phyloP scores from a whole-genome alignment of 2,329 filamentous ascomycete genomes.

The Neophaeococcomyces mojaviensis region DNA sequence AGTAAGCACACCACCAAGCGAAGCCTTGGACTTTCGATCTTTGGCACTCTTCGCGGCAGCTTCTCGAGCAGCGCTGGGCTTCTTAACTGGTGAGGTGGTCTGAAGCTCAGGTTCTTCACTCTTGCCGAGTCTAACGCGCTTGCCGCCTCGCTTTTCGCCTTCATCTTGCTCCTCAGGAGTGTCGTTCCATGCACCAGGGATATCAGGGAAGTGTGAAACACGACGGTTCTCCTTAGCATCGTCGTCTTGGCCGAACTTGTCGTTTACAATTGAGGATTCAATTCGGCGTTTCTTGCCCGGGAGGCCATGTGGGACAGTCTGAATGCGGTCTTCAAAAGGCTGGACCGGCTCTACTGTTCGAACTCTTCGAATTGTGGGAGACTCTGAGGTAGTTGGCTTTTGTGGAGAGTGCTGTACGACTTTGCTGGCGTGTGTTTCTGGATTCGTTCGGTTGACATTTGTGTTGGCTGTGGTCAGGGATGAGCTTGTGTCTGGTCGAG shows the following conservation, averaged over 20 bases:
- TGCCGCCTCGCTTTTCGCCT: constrained; percentile 19
- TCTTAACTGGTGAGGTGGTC: constrained; percentile 11
- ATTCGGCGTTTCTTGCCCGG: constrained; percentile 29
- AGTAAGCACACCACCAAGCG: constrained; percentile 29
- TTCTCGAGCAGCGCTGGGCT: constrained; percentile 19
- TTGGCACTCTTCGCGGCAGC: constrained; percentile 19
- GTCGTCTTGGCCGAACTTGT: constrained; percentile 15
- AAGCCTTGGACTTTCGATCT: constrained; percentile 19
- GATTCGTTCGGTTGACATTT: constrained; percentile 15
- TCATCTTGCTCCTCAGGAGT: constrained; percentile 15
- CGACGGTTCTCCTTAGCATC: constrained; percentile 20
- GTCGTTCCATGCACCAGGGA: constrained; percentile 22
- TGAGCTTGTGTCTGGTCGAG: constrained; percentile 12
- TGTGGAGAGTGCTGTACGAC: constrained; percentile 16
- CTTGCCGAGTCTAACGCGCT: constrained; percentile 9
- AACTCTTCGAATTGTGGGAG: constrained; percentile 35
- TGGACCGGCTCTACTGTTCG: constrained; percentile 27
- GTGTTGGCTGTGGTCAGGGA: constrained; percentile 18
- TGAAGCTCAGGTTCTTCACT: constrained; percentile 5
- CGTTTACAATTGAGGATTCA: constrained; percentile 17
- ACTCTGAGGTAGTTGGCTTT: constrained; percentile 30
- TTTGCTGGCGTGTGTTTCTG: constrained; percentile 12
- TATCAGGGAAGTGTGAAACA: constrained; percentile 14
- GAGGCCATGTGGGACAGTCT: constrained; percentile 23
- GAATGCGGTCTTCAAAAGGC: constrained; percentile 22